Base-by-base conservation (phyloP, 164 flowering plant species). In the Nymphaea thermarum region DNA sequence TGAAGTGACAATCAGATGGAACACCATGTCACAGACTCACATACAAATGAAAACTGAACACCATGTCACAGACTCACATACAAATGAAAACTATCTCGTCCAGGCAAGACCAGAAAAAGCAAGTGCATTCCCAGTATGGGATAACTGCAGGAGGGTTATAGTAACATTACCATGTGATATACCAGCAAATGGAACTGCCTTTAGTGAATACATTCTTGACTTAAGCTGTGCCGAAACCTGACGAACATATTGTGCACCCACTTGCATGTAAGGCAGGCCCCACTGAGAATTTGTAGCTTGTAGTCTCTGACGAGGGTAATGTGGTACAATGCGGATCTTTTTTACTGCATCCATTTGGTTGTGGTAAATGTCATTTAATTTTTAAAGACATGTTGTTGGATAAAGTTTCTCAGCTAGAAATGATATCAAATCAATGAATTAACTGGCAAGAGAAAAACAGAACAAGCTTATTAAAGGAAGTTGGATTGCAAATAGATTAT, bases 141-240 rank as follows among this genome's bases (percentile, higher is more conserved):
- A 4, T 6, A 47, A 47, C 4, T 47, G 7, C 11, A 47, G 55
- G 55, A 47, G 55, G 55, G 55, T 47, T 25, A 25, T 25, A 25
- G 36, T 25, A 25, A 25, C 36, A 25, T 47, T 47, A 47, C 55
- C 55, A 14, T 47, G 55, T 47, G 7, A 14, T 47, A 47, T 6
- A 47, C 55, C 55, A 47, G 55, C 55, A 47, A 47, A 47, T 47
- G 94, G 71, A 53, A 81, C 61, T 12, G 65, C 62, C 72, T 79
- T 84, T 5, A 88, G 71, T 69, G 88, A 82, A 74, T 75, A 82
- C 72, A 92, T 76, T 74, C 94, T 75, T 70, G 76, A 82, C 81
- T 85, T 92, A 77, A 92, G 83, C 63, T 84, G 15, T 42, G 92
- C 72, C 62, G 98, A 89, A 77, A 89, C 87, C 59, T 87, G 86